Percentiles rank a stretch among this genome's conserved stretches.
phyloP scores from a whole-genome alignment of 768 basidiomycete species.

The Lactarius tabidus region DNA sequence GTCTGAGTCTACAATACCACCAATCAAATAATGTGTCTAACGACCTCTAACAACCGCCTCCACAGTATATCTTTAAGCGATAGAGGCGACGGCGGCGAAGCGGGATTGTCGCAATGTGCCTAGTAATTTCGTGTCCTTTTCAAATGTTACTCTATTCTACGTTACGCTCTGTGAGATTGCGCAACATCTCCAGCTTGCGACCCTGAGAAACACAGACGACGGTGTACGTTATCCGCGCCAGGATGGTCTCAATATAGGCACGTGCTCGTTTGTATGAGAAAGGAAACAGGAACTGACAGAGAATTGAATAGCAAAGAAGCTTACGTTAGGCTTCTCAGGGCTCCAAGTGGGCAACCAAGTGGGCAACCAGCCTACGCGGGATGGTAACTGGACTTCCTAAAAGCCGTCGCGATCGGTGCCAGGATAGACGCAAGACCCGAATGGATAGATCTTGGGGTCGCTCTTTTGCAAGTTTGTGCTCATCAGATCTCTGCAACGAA shows the following conservation, averaged over 20 bases:
- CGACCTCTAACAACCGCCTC: not conserved
- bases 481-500: not conserved
- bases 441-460: slow-evolving; percentile 1
- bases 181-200: not conserved
- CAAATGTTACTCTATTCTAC: not conserved
- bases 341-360: not conserved
- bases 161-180: not conserved
- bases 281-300: slow-evolving; percentile 12
- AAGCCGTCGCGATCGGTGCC: slow-evolving; percentile 3
- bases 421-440: not conserved
- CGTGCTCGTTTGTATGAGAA: slow-evolving; percentile 1
- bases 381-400: slow-evolving; percentile 15
- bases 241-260: not conserved
- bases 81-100: not conserved
- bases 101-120: not conserved
- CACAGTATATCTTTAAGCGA: not conserved
- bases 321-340: not conserved
- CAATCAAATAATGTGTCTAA: not conserved
- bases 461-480: not conserved
- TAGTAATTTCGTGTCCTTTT: not conserved
- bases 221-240: slow-evolving; percentile 15
- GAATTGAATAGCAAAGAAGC: slow-evolving; percentile 17
- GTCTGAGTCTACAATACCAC: not conserved
- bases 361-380: not conserved
- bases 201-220: not conserved